phyloP scores from a whole-genome alignment of 371 early-diverging fungal species.

The Rhizopus sp. region DNA sequence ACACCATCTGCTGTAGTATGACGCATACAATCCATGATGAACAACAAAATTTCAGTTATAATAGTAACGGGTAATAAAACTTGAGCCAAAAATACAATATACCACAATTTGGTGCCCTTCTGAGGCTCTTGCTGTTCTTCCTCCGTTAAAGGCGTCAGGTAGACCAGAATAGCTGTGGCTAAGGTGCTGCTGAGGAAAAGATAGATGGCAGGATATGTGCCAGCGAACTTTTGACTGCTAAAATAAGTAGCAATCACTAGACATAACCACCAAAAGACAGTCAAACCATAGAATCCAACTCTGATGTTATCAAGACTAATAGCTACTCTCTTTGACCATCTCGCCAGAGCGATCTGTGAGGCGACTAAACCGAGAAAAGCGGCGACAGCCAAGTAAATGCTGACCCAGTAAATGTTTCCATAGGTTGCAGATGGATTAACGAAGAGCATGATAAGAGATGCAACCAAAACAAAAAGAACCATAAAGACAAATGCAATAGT shows the following conservation, averaged over 20 bases:
- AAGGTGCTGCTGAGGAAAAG: constrained; percentile 41
- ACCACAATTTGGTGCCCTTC: constrained; percentile 22
- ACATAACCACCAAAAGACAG: constrained; percentile 47
- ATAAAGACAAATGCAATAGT: constrained; percentile 16
- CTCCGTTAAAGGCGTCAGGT: constrained; percentile 1
- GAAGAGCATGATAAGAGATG: constrained; percentile 12
- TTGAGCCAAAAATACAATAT: constrained; percentile 37
- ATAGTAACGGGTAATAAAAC: constrained; percentile 37
- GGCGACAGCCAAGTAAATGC: constrained; percentile 16
- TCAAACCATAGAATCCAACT: constrained; percentile 34
- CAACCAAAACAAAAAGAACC: constrained; percentile 14
- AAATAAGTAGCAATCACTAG: constrained; percentile 35
- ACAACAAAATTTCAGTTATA: constrained; percentile 40
- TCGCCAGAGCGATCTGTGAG: constrained; percentile 18
- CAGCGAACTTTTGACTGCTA: constrained; percentile 29
- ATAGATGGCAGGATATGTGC: constrained; percentile 42
- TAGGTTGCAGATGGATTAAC: constrained; percentile 36
- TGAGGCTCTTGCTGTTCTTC: constrained; percentile 4
- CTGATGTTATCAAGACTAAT: constrained; percentile 7
- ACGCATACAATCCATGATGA: constrained; percentile 49
- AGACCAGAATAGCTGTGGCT: constrained; percentile 24
- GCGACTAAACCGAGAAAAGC: constrained; percentile 25
- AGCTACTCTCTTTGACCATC: background rate
- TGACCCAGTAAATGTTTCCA: constrained; percentile 23
- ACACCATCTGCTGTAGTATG: constrained; percentile 58